Base-by-base conservation (phyloP, 73 alveolate genomes). In the Blepharisma stoltei region DNA sequence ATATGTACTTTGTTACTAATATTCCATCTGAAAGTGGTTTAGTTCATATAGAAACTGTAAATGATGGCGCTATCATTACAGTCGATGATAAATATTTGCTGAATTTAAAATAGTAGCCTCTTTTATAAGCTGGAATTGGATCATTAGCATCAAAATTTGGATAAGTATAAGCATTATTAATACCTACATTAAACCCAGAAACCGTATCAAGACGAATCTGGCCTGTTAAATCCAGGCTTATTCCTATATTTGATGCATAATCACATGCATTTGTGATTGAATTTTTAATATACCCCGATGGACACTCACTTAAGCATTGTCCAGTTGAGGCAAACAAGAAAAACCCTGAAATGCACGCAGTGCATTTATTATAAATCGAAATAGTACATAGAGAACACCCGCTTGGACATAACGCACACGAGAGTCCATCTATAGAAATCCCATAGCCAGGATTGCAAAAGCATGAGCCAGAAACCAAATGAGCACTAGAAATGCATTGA, bases 61-160 rank as follows among this genome's bases (percentile, higher is more conserved):
- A 18, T 60, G 11, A 8, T 9, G 73, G 73, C 2, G 73, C 73
- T 1, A 60, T 8, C 5, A 14, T 5, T 2, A 60, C 46, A 60
- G 0, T 9, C 47, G 46, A 20, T n/a, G 49, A 20, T 14, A 18
- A 60, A 47, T 9, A 25, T n/a, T n/a, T 38, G 14, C 46, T 18
- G 23, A 8, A 60, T 60, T 38, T 60, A 25, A 60, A 60, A 5
- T 60, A 60, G 23, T 60, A 60, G 18, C 73, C 73, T 60, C 73
- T 60, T 8, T 8, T 18, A 60, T 60, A n/a, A 60, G 73, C 73
- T 18, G 73, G 46, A 20, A 60, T 20, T 8, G 73, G 73, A 25
- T 60, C 73, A 60, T 25, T 25, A 0, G 49, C 11, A 25, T 60
- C 73, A 60, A 14, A 60, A 20, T n/a, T 60, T 25, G 73, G 73